phyloP scores from a whole-genome alignment of 805 yeast genomes.

The Blastobotrys americana region DNA sequence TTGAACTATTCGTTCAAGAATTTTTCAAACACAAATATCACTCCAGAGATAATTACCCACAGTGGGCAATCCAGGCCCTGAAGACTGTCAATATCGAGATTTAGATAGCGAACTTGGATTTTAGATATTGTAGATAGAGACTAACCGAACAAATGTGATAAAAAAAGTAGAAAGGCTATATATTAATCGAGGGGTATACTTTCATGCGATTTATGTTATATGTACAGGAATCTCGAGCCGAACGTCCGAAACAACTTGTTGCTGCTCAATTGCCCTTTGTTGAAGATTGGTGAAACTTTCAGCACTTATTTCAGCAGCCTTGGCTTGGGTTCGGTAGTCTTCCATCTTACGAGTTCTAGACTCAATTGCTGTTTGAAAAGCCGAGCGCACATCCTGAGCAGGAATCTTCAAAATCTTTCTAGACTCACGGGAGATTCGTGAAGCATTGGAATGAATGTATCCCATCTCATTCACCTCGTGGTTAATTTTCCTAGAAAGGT shows the following conservation, averaged over 20 bases:
- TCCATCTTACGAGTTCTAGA: slow-evolving; percentile 51
- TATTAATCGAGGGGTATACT: too few species aligned
- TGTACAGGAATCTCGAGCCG: slow-evolving; percentile 30
- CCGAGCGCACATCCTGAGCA: slow-evolving; percentile 67
- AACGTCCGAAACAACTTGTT: slow-evolving; percentile 29
- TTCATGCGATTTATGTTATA: too few species aligned
- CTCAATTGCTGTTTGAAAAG: slow-evolving; percentile 61
- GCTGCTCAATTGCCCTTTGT: slow-evolving; percentile 40
- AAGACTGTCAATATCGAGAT: slow-evolving; percentile 31
- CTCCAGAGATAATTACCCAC: slow-evolving; percentile 30
- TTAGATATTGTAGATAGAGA: too few species aligned
- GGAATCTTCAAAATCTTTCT: slow-evolving; percentile 76
- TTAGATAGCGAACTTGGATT: too few species aligned
- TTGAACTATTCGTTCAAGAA: slow-evolving; percentile 31
- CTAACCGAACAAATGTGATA: too few species aligned
- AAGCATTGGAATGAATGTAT: slow-evolving; percentile 71
- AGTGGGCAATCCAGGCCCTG: slow-evolving; percentile 39
- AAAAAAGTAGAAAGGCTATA: too few species aligned
- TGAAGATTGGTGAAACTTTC: slow-evolving; percentile 48
- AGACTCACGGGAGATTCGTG: slow-evolving; percentile 73
- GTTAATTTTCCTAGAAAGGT: slow-evolving; percentile 65
- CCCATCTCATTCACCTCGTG: slow-evolving; percentile 57
- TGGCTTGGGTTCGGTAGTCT: slow-evolving; percentile 44
- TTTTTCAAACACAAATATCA: slow-evolving; percentile 32
- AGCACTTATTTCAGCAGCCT: slow-evolving; percentile 49